Conservation (phyloP, 2,329 filamentous ascomycete species). For the Aureobasidium pullulans region DNA sequence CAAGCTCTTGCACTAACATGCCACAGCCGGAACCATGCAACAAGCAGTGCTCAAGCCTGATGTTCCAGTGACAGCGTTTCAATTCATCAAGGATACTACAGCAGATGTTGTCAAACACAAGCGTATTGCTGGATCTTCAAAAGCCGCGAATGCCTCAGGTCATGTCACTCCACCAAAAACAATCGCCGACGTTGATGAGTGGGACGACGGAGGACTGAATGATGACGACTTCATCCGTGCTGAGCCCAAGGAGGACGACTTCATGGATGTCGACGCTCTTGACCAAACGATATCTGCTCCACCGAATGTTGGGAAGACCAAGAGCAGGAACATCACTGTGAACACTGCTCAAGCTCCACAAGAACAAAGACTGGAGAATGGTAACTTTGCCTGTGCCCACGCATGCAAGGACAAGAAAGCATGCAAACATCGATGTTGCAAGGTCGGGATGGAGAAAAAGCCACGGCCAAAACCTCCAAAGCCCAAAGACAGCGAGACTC, state of each 20-base stretch:
- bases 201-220: slow-evolving; percentile 46
- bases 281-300: slow-evolving; percentile 18
- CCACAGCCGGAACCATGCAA: slow-evolving; percentile 48
- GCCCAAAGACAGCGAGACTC: slow-evolving; percentile 26
- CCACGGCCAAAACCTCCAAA: slow-evolving; percentile 37
- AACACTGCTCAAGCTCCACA: background rate
- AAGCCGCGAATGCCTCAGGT: background rate
- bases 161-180: background rate
- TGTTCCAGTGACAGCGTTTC: slow-evolving; percentile 41
- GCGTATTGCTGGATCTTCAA: slow-evolving; percentile 36
- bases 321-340: background rate
- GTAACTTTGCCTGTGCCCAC: slow-evolving; percentile 69
- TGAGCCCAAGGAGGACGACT: slow-evolving; percentile 33
- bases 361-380: slow-evolving; percentile 48
- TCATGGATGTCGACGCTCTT: slow-evolving; percentile 47
- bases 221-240: slow-evolving; percentile 46
- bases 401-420: slow-evolving; percentile 53
- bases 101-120: slow-evolving; percentile 33
- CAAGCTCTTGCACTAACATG: background rate
- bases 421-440: slow-evolving; percentile 69
- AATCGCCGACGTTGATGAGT: slow-evolving; percentile 32
- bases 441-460: slow-evolving; percentile 61
- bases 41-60: slow-evolving; percentile 46
- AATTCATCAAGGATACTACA: slow-evolving; percentile 31
- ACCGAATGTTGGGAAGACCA: background rate